phyloP scores from a whole-genome alignment of 129 eudicot species.

The Logfia minima region DNA sequence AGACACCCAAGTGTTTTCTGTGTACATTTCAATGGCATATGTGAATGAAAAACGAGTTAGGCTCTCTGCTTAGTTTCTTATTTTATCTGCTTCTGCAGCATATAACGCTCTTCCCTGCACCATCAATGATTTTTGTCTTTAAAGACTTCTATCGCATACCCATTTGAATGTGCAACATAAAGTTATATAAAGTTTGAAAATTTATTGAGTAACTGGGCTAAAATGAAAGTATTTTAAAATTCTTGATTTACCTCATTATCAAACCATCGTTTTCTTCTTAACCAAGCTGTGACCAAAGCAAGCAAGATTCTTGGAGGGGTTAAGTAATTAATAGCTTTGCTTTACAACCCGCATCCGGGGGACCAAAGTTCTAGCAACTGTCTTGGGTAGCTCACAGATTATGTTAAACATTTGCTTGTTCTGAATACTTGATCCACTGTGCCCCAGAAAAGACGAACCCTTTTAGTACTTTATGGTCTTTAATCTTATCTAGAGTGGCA shows the following conservation, averaged over 20 bases:
- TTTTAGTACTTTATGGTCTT: not conserved
- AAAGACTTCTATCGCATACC: not conserved
- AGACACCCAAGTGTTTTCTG: constrained; percentile 91
- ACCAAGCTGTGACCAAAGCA: constrained; percentile 88
- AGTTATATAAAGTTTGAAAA: constrained; percentile 13
- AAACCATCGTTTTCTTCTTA: constrained; percentile 79
- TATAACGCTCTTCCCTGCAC: constrained; percentile 87
- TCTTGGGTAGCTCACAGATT: constrained; percentile 93
- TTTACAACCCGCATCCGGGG: constrained; percentile 93
- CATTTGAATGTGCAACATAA: not conserved
- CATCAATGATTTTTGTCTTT: not conserved
- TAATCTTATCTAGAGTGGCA: not conserved
- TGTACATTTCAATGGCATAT: constrained; percentile 93
- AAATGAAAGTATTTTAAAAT: not conserved
- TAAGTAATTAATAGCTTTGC: constrained; percentile 85
- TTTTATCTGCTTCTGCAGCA: constrained; percentile 62
- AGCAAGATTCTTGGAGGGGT: constrained; percentile 88
- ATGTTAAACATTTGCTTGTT: constrained; percentile 97
- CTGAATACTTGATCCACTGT: constrained; percentile 82
- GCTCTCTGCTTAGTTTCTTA: constrained; percentile 91
- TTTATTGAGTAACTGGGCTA: constrained; percentile 5
- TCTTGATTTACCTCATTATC: constrained; percentile 66
- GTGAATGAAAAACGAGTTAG: constrained; percentile 84
- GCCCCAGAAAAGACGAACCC: constrained; percentile 1
- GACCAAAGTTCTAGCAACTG: constrained; percentile 93